phyloP scores from a whole-genome alignment of 257 asterid species.

The Primulina eburnea region DNA sequence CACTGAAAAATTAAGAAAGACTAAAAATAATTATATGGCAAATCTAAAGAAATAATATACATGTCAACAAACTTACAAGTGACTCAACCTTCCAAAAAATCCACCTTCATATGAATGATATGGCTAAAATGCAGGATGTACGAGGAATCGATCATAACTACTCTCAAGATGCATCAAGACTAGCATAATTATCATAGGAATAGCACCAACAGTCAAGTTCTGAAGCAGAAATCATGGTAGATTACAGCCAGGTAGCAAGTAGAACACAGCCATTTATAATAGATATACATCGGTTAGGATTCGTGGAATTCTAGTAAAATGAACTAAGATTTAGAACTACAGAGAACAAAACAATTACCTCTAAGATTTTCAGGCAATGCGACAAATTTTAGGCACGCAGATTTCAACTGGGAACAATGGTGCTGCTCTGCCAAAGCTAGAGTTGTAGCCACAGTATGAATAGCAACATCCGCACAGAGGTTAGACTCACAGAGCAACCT shows the following conservation, averaged over 20 bases:
- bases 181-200: not conserved
- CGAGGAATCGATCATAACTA: not conserved
- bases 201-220: not conserved
- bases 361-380: slow-evolving; percentile 81
- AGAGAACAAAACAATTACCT: slow-evolving; percentile 32
- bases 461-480: slow-evolving; percentile 78
- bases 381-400: slow-evolving; percentile 78
- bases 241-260: not conserved
- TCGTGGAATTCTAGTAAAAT: too few species aligned
- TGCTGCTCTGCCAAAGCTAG: slow-evolving; percentile 97
- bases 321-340: not conserved
- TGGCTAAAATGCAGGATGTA: not conserved
- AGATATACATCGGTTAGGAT: not conserved
- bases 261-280: not conserved
- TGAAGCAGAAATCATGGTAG: not conserved
- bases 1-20: not conserved
- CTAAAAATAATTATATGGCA: not conserved
- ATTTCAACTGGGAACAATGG: slow-evolving; percentile 87
- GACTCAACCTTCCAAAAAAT: not conserved
- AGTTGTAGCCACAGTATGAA: slow-evolving; percentile 94
- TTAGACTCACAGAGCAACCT: slow-evolving; percentile 81
- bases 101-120: not conserved
- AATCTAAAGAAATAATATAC: not conserved
- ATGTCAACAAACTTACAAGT: not conserved
- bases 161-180: not conserved